Conservation (phyloP, 139 green algal genomes). For the Micractinium conductrix region DNA sequence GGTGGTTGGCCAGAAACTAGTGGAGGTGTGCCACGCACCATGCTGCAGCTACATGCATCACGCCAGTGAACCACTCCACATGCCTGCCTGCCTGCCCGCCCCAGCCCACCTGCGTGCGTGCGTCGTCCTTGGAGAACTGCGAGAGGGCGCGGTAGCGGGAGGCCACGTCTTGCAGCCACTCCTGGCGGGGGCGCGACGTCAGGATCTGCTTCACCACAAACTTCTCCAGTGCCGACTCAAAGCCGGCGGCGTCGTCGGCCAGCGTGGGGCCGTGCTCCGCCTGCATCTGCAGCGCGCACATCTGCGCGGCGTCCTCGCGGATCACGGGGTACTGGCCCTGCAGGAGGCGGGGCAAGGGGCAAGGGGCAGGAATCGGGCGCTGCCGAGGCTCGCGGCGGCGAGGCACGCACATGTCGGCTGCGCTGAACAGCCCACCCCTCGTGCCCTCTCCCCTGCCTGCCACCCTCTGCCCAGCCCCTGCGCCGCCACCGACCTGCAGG, state of each 20-base stretch:
- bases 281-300: conserved; percentile 92
- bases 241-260: conserved; percentile 59
- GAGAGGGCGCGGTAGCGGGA: conserved; percentile 81
- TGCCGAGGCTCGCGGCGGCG: neutral
- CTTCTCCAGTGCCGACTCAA: conserved; percentile 75
- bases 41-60: too few species aligned
- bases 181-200: conserved; percentile 73
- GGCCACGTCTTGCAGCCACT: conserved; percentile 85
- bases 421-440: neutral
- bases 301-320: conserved; percentile 92
- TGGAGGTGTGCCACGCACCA: too few species aligned
- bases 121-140: conserved; percentile 91
- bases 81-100: too few species aligned
- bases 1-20: too few species aligned
- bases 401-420: neutral
- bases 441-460: neutral
- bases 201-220: conserved; percentile 79
- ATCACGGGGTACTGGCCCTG: conserved; percentile 96
- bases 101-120: too few species aligned
- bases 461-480: neutral
- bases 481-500: conserved; percentile 47
- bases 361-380: neutral
- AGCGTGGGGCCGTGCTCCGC: conserved; percentile 75
- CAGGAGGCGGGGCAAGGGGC: too few species aligned
- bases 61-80: too few species aligned